Conservation (phyloP, 2,329 filamentous ascomycete genomes). For the Corinectria fuckeliana region DNA sequence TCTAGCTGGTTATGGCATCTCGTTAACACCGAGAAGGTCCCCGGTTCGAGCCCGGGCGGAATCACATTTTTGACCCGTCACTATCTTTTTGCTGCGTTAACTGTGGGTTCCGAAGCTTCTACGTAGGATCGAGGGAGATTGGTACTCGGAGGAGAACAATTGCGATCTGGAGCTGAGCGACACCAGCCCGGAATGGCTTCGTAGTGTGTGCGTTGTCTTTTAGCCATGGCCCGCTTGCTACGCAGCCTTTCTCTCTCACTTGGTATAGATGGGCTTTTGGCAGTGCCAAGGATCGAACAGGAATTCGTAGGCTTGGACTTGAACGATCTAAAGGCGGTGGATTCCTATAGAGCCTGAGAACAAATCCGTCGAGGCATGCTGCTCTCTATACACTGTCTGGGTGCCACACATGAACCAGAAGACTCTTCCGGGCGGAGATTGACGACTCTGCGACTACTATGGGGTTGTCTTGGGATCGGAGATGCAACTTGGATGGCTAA, state of each 20-base stretch:
- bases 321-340: no score
- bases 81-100: neutral
- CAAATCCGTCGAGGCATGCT: no score
- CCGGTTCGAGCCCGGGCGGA: slow-evolving; percentile 42
- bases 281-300: no score
- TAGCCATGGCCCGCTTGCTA: neutral
- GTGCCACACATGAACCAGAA: neutral
- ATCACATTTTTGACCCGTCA: slow-evolving; percentile 30
- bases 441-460: neutral
- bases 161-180: no score
- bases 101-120: no score
- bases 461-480: slow-evolving; percentile 6
- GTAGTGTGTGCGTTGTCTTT: slow-evolving; percentile 1
- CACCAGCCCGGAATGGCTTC: slow-evolving; percentile 1
- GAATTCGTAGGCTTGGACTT: no score
- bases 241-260: no score
- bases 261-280: no score
- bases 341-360: no score
- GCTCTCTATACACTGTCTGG: neutral
- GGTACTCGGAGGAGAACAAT: no score
- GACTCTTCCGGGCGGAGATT: neutral
- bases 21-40: slow-evolving; percentile 43
- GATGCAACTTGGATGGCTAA: no score
- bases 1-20: slow-evolving; percentile 44
- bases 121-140: no score